Evolutionary conservation across 352 stramenopile species (phyloP).

Genomic region (Phytopythium vexans): DNA sequence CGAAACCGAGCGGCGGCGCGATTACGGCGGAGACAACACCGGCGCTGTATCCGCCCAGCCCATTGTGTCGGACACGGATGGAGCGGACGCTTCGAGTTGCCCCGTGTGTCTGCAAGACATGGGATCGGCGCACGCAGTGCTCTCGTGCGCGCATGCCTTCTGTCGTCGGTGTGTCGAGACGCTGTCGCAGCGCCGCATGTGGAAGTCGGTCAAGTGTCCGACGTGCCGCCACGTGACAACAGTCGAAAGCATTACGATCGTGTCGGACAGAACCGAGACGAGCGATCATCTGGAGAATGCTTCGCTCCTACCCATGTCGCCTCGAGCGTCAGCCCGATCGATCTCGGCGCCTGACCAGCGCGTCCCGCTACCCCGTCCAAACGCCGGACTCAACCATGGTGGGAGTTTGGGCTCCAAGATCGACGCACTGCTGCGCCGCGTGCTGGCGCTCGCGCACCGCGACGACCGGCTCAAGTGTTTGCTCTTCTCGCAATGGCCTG

Average conservation of each 20-base stretch:
- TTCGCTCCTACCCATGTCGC: neutral
- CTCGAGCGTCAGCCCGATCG: too few relatives aligned
- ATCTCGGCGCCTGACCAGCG: too few relatives aligned
- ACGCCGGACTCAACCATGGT: neutral
- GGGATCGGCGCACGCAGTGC: conserved; percentile 54
- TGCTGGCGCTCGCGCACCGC: conserved; percentile 38
- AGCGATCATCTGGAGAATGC: neutral
- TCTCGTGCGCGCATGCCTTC: conserved; percentile 87
- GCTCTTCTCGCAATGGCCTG: conserved; percentile 91
- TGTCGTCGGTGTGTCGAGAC: conserved; percentile 44
- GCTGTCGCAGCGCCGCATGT: conserved; percentile 21
- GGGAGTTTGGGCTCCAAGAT: conserved; percentile 68
- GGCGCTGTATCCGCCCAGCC: neutral
- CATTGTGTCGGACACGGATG: neutral
- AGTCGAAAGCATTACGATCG: conserved; percentile 16
- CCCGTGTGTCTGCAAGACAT: conserved; percentile 81
- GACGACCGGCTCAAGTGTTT: conserved; percentile 81
- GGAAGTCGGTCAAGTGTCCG: conserved; percentile 43
- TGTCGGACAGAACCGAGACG: conserved; percentile 11
- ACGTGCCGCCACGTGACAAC: conserved; percentile 45
- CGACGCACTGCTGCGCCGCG: conserved; percentile 50
- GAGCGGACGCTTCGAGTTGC: conserved; percentile 22
- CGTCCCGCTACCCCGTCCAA: too few relatives aligned
- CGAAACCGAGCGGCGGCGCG: conserved; percentile 15
- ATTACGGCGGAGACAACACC: neutral